phyloP scores from a whole-genome alignment of 2,329 filamentous ascomycete genomes.

The Tolypocladium tropicale region DNA sequence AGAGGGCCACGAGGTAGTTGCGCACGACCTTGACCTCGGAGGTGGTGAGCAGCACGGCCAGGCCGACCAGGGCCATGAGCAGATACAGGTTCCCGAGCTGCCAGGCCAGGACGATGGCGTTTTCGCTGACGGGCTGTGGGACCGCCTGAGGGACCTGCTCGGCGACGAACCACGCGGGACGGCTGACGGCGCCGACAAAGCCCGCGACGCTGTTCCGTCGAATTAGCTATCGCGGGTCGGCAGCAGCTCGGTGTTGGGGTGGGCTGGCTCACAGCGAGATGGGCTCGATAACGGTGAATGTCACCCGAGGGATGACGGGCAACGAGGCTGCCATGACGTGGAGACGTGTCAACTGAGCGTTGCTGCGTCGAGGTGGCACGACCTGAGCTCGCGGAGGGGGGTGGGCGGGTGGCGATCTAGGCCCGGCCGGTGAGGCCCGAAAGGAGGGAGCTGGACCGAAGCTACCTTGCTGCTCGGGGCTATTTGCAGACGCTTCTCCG shows the following conservation, averaged over 20 bases:
- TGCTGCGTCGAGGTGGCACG: conserved; percentile 1
- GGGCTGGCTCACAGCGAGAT: conserved; percentile 48
- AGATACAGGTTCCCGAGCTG: conserved; percentile 64
- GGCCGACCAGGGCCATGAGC: conserved; percentile 52
- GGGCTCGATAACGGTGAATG: conserved; percentile 61
- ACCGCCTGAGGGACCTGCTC: conserved; percentile 43
- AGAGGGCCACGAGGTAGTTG: conserved; percentile 56
- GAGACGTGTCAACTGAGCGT: not conserved
- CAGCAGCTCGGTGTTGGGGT: too few species aligned
- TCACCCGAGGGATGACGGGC: conserved; percentile 50
- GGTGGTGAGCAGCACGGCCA: conserved; percentile 54
- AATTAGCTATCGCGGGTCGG: conserved; percentile 6
- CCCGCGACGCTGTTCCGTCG: conserved; percentile 42
- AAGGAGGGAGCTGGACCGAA: not conserved
- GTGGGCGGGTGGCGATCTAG: too few species aligned
- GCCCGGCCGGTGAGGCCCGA: not conserved
- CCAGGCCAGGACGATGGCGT: conserved; percentile 46
- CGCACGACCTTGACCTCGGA: conserved; percentile 55
- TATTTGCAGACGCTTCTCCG: not conserved
- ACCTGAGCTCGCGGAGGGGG: not conserved
- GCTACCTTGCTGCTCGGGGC: not conserved
- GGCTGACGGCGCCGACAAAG: conserved; percentile 42
- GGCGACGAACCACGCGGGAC: conserved; percentile 51
- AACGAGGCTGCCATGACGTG: conserved; percentile 48
- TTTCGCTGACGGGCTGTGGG: conserved; percentile 26